Evolutionary conservation across 2,329 filamentous ascomycete species (phyloP).

Genomic region (Botrytis medusae): DNA sequence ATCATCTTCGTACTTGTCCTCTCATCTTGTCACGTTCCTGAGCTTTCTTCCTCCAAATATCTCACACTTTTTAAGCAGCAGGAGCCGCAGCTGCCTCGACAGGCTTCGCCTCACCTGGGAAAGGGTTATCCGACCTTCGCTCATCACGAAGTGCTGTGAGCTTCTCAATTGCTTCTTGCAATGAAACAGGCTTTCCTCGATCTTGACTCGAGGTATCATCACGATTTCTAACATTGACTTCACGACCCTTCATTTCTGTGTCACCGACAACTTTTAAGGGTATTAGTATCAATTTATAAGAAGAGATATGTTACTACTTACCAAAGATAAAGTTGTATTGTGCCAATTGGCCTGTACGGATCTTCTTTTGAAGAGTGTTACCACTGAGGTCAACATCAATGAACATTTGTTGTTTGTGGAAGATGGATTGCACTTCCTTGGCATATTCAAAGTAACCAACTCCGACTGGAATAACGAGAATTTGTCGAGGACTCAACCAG

Average conservation of each 20-base stretch:
- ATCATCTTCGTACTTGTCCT: background rate
- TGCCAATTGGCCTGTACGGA: slow-evolving; percentile 74
- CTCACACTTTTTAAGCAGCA: background rate
- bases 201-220: slow-evolving; percentile 62
- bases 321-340: slow-evolving; percentile 85
- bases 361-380: slow-evolving; percentile 89
- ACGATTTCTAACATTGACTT: slow-evolving; percentile 63
- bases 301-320: slow-evolving; percentile 42
- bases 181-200: slow-evolving; percentile 57
- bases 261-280: slow-evolving; percentile 56
- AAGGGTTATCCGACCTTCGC: slow-evolving; percentile 42
- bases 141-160: slow-evolving; percentile 53
- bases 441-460: slow-evolving; percentile 71
- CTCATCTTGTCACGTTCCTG: background rate
- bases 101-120: slow-evolving; percentile 36
- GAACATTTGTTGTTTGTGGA: slow-evolving; percentile 68
- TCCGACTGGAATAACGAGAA: slow-evolving; percentile 76
- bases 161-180: slow-evolving; percentile 58
- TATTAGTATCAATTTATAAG: slow-evolving; percentile 20
- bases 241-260: slow-evolving; percentile 58
- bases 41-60: background rate
- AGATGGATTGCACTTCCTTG: slow-evolving; percentile 67
- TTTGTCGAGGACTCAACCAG: slow-evolving; percentile 82
- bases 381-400: slow-evolving; percentile 69
- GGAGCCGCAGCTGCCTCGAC: background rate